Evolutionary conservation across 768 basidiomycete genomes (phyloP).

Genomic region (Holtermanniella nyarrowii): DNA sequence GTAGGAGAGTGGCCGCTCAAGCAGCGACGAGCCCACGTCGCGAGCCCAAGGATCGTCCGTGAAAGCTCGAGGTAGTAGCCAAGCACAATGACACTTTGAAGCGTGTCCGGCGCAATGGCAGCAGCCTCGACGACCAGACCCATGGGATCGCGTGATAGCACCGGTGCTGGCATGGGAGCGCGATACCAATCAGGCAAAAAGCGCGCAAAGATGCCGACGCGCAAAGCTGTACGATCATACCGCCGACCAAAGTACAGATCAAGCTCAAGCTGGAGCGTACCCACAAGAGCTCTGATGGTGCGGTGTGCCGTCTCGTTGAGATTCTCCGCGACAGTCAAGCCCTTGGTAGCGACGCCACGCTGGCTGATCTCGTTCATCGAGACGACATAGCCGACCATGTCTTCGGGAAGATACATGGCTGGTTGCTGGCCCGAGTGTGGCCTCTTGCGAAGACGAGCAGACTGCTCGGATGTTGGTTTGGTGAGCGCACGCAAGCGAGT

Average conservation of each 20-base stretch:
- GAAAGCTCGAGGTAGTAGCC: conserved; percentile 84
- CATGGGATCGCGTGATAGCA: conserved; percentile 82
- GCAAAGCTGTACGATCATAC: conserved; percentile 28
- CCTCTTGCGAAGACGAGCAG: conserved; percentile 64
- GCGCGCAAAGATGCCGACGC: conserved; percentile 61
- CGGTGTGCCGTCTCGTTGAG: conserved; percentile 65
- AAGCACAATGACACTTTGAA: conserved; percentile 77
- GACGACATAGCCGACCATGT: conserved; percentile 80
- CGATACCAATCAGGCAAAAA: conserved; percentile 87
- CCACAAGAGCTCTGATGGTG: conserved; percentile 66
- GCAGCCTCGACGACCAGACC: conserved; percentile 82
- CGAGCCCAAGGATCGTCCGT: conserved; percentile 68
- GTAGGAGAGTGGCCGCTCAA: conserved; percentile 1
- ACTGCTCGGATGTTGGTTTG: conserved; percentile 72
- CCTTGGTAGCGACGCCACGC: conserved; percentile 51
- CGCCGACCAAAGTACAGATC: conserved; percentile 28
- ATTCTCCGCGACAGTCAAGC: conserved; percentile 57
- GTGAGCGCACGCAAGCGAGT: conserved; percentile 72
- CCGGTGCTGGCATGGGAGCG: conserved; percentile 67
- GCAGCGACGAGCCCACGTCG: conserved; percentile 24
- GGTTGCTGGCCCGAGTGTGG: too few relatives aligned
- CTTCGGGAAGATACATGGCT: conserved; percentile 84
- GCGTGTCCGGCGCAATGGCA: conserved; percentile 75
- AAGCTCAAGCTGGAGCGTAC: conserved; percentile 47
- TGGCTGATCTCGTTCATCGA: conserved; percentile 67